phyloP scores from a whole-genome alignment of 192 early-diverging fungal species.

The Coemansia sp. region DNA sequence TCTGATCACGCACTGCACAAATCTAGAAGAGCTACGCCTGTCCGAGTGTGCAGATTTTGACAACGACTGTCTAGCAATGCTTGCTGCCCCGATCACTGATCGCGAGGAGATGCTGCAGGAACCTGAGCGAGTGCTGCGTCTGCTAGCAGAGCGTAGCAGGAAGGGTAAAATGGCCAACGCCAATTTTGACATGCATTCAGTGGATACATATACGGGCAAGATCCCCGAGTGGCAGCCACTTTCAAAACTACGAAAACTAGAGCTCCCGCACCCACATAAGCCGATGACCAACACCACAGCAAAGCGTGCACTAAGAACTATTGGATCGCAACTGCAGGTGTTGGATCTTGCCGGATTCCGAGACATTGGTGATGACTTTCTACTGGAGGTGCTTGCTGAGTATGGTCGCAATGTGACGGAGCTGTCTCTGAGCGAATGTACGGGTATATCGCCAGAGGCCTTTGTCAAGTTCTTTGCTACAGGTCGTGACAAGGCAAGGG shows the following conservation, averaged over 20 bases:
- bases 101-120: conserved; percentile 37
- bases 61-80: conserved; percentile 45
- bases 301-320: conserved; percentile 18
- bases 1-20: conserved; percentile 58
- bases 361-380: conserved; percentile 37
- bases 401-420: conserved; percentile 23
- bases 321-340: conserved; percentile 31
- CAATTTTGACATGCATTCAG: not conserved
- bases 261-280: conserved; percentile 27
- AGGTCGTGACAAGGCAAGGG: conserved; percentile 6
- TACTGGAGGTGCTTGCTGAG: conserved; percentile 14
- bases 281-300: conserved; percentile 32
- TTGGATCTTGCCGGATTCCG: conserved; percentile 40
- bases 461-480: conserved; percentile 32
- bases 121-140: conserved; percentile 23
- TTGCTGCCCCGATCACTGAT: conserved; percentile 39
- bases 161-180: conserved; percentile 10
- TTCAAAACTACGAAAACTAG: conserved; percentile 12
- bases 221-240: conserved; percentile 37
- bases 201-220: not conserved
- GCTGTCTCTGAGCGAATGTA: conserved; percentile 36
- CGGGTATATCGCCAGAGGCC: conserved; percentile 22
- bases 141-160: not conserved
- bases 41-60: conserved; percentile 61
- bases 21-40: conserved; percentile 63